phyloP scores from a whole-genome alignment of 2,329 filamentous ascomycete genomes.

The Teratosphaeria pseudoeucalypti region DNA sequence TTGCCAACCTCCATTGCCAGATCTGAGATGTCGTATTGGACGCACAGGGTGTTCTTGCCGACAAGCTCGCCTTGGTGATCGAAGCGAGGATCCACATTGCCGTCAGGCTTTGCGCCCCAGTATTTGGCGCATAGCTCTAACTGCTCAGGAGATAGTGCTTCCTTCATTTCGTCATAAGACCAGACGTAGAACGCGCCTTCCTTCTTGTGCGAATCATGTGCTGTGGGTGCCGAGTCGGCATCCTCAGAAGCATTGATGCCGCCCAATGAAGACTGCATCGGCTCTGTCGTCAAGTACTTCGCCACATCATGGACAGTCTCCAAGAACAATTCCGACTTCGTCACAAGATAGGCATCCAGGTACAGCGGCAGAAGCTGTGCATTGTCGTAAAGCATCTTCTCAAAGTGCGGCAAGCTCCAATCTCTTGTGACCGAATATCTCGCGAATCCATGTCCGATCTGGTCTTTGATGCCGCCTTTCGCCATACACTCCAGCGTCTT shows the following conservation, averaged over 20 bases:
- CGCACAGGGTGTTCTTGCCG: constrained; percentile 77
- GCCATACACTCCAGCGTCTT: constrained; percentile 72
- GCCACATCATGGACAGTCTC: constrained; percentile 72
- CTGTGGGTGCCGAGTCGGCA: constrained; percentile 68
- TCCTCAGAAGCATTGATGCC: constrained; percentile 85
- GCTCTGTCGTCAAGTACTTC: constrained; percentile 68
- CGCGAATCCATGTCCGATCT: constrained; percentile 67
- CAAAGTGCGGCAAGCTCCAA: constrained; percentile 92
- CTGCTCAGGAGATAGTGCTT: constrained; percentile 58
- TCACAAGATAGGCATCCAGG: constrained; percentile 71
- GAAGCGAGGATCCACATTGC: constrained; percentile 72
- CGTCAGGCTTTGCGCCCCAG: constrained; percentile 73
- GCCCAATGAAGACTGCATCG: constrained; percentile 57
- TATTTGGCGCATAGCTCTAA: constrained; percentile 68
- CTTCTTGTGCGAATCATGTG: constrained; percentile 68
- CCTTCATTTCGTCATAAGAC: constrained; percentile 78
- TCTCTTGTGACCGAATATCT: constrained; percentile 84
- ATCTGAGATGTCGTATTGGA: constrained; percentile 56
- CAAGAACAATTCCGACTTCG: constrained; percentile 59
- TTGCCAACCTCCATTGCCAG: constrained; percentile 68
- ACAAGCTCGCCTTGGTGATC: constrained; percentile 92
- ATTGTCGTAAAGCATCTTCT: constrained; percentile 95
- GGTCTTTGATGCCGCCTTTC: constrained; percentile 60
- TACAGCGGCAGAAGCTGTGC: constrained; percentile 75
- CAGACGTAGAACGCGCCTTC: constrained; percentile 94